Conservation (phyloP, 148 eudicot species). For the Camellia sinensis region DNA sequence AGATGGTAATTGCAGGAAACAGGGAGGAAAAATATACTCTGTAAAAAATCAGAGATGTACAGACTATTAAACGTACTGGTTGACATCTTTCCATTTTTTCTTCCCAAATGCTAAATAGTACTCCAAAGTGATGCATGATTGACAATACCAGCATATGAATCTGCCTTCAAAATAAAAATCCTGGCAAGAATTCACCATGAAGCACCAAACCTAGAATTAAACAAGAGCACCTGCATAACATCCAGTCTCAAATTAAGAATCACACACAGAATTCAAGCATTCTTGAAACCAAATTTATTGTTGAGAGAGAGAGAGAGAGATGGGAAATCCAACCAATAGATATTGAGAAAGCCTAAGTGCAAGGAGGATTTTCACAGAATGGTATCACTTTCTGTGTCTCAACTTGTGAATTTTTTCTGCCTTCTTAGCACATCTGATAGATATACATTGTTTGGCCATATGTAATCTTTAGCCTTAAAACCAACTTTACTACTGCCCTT, state of each 20-base stretch:
- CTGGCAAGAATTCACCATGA: conserved; percentile 19
- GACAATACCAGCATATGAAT: conserved; percentile 10
- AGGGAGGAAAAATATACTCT: neutral
- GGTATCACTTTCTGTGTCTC: too few relatives aligned
- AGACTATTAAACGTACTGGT: neutral
- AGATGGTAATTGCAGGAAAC: neutral
- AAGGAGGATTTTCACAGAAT: too few relatives aligned
- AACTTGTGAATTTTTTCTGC: too few relatives aligned
- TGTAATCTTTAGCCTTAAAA: neutral
- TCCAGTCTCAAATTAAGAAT: neutral
- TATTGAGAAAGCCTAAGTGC: too few relatives aligned
- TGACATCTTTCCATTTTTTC: neutral
- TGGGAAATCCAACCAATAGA: too few relatives aligned
- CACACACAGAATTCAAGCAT: too few relatives aligned
- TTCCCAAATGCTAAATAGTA: neutral
- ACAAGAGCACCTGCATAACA: conserved; percentile 9
- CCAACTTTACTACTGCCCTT: neutral
- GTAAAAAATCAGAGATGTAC: neutral
- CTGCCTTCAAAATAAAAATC: conserved; percentile 17
- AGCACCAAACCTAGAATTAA: conserved; percentile 11
- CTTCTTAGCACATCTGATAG: too few relatives aligned
- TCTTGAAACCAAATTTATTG: too few relatives aligned
- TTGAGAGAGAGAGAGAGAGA: too few relatives aligned
- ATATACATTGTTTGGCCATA: neutral
- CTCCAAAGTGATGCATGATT: conserved; percentile 6